Percentiles rank a stretch among this genome's conserved stretches.
phyloP scores from a whole-genome alignment of 306 rosid genomes.

The Lathyrus sativus region DNA sequence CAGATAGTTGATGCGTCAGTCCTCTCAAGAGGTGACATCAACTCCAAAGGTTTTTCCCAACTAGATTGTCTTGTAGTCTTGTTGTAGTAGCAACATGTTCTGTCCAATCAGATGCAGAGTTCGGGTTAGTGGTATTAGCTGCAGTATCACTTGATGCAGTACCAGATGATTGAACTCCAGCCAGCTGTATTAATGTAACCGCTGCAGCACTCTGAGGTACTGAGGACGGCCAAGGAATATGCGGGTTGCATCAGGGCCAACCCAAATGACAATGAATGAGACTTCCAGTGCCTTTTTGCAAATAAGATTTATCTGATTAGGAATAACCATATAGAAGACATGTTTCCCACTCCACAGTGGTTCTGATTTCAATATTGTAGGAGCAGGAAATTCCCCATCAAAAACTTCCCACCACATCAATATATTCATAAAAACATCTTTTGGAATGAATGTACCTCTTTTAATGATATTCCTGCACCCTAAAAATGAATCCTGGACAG shows the following conservation, averaged over 20 bases:
- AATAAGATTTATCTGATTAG: conserved; percentile 84
- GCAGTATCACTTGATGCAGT: conserved; percentile 54
- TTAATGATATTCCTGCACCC: conserved; percentile 97
- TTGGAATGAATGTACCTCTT: conserved; percentile 90
- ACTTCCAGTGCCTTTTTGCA: too few species aligned
- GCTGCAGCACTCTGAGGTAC: conserved; percentile 58
- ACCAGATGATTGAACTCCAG: conserved; percentile 62
- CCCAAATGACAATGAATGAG: too few species aligned
- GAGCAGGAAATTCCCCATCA: conserved; percentile 96
- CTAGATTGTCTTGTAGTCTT: conserved; percentile 86
- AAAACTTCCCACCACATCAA: conserved; percentile 99
- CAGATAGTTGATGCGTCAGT: conserved; percentile 99
- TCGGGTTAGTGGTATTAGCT: conserved; percentile 52
- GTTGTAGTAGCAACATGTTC: conserved; percentile 91
- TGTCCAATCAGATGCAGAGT: conserved; percentile 89
- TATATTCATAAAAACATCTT: conserved; percentile 98
- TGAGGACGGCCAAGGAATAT: conserved; percentile 83
- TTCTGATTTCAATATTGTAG: conserved; percentile 90
- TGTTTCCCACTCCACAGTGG: conserved; percentile 99
- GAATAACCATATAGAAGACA: conserved; percentile 94
- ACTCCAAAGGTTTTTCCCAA: conserved; percentile 96
- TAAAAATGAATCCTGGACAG: conserved; percentile 87
- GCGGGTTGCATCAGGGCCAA: too few species aligned
- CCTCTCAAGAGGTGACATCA: conserved; percentile 97
- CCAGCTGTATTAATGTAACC: conserved; percentile 57